Evolutionary conservation across 2,329 filamentous ascomycete genomes (phyloP).

Genomic region (Ilyonectria robusta): DNA sequence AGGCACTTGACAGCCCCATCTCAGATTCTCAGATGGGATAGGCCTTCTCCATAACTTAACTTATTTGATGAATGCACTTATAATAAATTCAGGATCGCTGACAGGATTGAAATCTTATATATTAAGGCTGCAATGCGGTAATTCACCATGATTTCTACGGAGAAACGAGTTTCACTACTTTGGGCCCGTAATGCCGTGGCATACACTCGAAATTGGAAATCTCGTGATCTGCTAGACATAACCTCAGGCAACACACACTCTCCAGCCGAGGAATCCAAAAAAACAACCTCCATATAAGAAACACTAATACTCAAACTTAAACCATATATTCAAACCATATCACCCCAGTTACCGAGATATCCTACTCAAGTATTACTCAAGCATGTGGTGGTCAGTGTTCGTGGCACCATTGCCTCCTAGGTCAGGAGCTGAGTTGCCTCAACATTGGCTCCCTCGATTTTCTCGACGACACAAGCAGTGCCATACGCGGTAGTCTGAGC

Average conservation of each 20-base stretch:
- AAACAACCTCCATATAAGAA: too few species aligned
- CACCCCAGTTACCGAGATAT: neutral
- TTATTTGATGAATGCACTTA: too few species aligned
- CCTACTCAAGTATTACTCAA: neutral
- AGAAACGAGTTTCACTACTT: neutral
- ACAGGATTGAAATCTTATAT: too few species aligned
- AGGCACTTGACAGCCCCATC: neutral
- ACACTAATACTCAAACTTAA: neutral
- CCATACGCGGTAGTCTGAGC: conserved; percentile 74
- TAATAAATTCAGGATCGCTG: too few species aligned
- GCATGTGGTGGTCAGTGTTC: neutral
- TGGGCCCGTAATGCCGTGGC: neutral
- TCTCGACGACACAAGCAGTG: conserved; percentile 71
- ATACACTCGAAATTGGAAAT: neutral
- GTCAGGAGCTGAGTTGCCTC: conserved; percentile 46
- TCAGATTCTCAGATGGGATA: neutral
- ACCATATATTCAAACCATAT: neutral
- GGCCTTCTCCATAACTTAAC: too few species aligned
- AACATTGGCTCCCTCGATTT: conserved; percentile 58
- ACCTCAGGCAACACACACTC: neutral
- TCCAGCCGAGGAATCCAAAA: neutral
- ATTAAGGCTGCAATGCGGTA: too few species aligned
- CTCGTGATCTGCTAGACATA: neutral
- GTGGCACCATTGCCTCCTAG: neutral
- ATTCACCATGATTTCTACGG: too few species aligned